Base-by-base conservation (phyloP, 192 early-diverging fungal genomes). In the Umbelopsis ramanniana region DNA sequence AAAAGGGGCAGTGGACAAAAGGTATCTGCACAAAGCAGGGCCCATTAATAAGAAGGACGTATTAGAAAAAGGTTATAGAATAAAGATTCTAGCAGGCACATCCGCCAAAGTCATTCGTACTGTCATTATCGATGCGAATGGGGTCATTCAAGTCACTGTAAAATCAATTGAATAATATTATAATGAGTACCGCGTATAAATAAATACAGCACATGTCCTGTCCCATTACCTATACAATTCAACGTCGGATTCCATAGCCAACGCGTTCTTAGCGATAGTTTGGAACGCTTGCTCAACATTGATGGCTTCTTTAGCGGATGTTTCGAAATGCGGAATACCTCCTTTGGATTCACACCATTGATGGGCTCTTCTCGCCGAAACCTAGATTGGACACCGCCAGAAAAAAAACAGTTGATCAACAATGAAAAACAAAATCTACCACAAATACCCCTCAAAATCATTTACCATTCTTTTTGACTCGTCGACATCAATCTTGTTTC, bases 401-500 rank as follows among this genome's bases (percentile, higher is more conserved):
- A 72, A 40, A 17, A 33, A 17, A n/a, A 0, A 54, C 12, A 24
- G 57, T 26, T 40, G 48, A 55, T 46, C n/a, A 60, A 48, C 43
- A 40, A 33, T 60, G n/a, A 43, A 47, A 52, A 52, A 0, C 40
- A 37, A 35, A n/a, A n/a, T n/a, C n/a, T n/a, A 0, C 43, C 17
- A 21, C 10, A 52, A 21, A 46, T 14, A 70, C 33, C 23, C 29
- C 1, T 54, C 38, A 74, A 24, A 24, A 73, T 29, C n/a, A 26
- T 79, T 33, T 84, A 94, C 94, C 90, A 93, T 91, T 69, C 95
- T 80, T 82, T 92, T 93, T 43, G 87, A 87, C 75, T 98, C 96
- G 76, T 98, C 98, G 79, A 99, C 82, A 80, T 99, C 98, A 54
- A 99, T 89, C 87, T 99, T 99, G 86, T 99, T 99, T 60, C 97